Evolutionary conservation across 192 early-diverging fungal species (phyloP), one percentile per base, ranked within the genome.

Genomic region (Backusella macrospora): DNA sequence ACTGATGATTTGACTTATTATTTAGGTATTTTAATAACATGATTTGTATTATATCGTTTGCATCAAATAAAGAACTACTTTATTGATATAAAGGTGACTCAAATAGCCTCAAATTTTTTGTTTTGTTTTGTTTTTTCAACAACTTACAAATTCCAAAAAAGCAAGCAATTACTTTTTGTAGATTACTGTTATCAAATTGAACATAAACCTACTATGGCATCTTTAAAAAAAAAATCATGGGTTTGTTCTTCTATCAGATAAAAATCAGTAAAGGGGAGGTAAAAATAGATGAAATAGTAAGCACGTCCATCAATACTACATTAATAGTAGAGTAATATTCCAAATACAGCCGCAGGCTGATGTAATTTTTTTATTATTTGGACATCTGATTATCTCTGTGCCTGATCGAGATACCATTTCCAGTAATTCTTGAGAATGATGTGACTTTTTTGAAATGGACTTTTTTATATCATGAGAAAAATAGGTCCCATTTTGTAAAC

Each of bases 401-500:
- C 18, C 52, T 59, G 52, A 59, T 55, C 8, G 52, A 23, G 21
- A 5, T 55, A 10, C 52, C 52, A 7, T 21, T 55, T 26, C 52
- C 23, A 12, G 52, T 21, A 55, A 55, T 26, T 23, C 26, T 59
- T 26, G 52, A 59, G 52, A 59, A 23, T 59, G 52, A 59, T 59
- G 52, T 23, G 52, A 59, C 52, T 59, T 59, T 59, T n/a, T n/a
- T n/a, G n/a, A 21, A 59, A 49, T 49, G 4, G 26, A 26, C 26
- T n/a, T 59, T n/a, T n/a, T n/a, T n/a, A n/a, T 59, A 59, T 59
- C 52, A 59, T 59, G 52, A 59, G 52, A 59, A 59, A 59, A 59
- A 8, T 12, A 23, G 49, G 49, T 55, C 21, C 9, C 47, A 49
- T 34, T 34, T 34, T 34, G 18, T 6, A 18, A 18, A 52, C 48